Base-by-base conservation (phyloP, 2,329 filamentous ascomycete genomes). In the Periconia macrospinosa region DNA sequence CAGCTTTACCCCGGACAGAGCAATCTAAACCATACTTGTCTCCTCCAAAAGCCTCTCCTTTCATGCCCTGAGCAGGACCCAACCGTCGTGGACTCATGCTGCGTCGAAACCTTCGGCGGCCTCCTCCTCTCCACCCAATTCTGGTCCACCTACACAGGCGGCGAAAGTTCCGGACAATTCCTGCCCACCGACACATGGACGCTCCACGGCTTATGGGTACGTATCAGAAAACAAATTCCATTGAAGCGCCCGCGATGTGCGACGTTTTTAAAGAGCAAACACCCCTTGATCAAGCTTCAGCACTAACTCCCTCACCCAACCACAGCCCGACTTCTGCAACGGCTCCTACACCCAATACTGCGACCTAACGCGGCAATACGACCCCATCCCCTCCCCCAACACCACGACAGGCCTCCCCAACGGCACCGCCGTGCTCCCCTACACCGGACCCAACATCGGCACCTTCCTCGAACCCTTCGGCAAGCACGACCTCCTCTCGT, bases 321-420 rank as follows among this genome's bases (percentile, higher is more conserved):
- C 23, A 27, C 23, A 27, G 33, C 75, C 78, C 1, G 79, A 81
- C 58, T 80, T 77, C 55, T 81, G 78, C 59, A 75, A 79, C 73
- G 83, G 84, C 45, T 81, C 78, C 0, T 88, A 84, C 66, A 87
- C 84, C 0, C 85, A 88, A 57, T 89, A 87, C 71, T 89, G 86
- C 72, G 86, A 89, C 63, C 67, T 86, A 47, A 80, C 68, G 49
- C 81, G 86, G 0, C 86, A 89, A 69, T 88, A 86, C 59, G 86
- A 88, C 63, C 86, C 85, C 1, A 64, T 70, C 14, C 83, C 84
- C 0, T 79, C 78, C 0, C 85, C 86, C 23, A 88, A 87, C 71
- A 87, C 85, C 7, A 88, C 86, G 6, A 84, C 78, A 41, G 82
- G 82, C 37, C 78, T 76, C 3, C 71, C 79, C 1, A 77, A 77